Base-by-base conservation (phyloP, 2,329 filamentous ascomycete species). In the Chaetomiaceae sp. region DNA sequence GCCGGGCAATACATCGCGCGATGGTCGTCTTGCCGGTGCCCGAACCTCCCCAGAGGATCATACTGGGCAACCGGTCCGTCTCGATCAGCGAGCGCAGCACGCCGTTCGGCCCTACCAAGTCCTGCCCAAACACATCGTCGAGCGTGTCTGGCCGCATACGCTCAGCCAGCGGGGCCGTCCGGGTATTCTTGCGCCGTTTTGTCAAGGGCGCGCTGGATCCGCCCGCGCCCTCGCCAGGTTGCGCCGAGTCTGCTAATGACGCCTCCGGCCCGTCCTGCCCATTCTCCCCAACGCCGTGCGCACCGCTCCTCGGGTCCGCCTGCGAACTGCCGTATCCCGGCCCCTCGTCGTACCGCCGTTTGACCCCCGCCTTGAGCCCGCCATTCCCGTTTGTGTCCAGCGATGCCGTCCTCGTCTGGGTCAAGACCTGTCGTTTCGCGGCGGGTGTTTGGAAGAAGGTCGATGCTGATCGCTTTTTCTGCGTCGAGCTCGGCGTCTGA, bases 1-100 rank as follows among this genome's bases (percentile, higher is more conserved):
- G 85, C 14, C 83, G 82, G 3, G 93, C 89, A 53, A 99, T 89
- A 43, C 95, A 88, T 4, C 93, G 77, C 17, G 93, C 93, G 60
- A 99, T 96, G 1, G 93, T 93, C 3, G 88, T 93, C 73, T 93
- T 93, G 56, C 88, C 88, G 0, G 87, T 91, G 19, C 88, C 88
- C 0, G 87, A 83, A 1, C 79, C 81, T 27, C 88, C 88, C 88
- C 93, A 99, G 13, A 99, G 75, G 35, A 99, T 90, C 89, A 99
- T 96, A 13, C 89, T 95, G 0, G 93, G 92, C 27, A 97, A 83
- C 5, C 86, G 80, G 62, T 93, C 85, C 53, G 86, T 79, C 63
- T 96, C 87, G 58, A 99, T 95, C 53, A 97, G 77, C 25, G 85
- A 84, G 4, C 92, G 83, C 38, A 99, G 75, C 5, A 97, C 82